A percentile compares a stretch with the other conserved stretches of the same genome.
These are phyloP conservation scores for Cinnamomum micranthum DNA, from an alignment of 164 flowering plant species.

Conservation along the genomic window DNA sequence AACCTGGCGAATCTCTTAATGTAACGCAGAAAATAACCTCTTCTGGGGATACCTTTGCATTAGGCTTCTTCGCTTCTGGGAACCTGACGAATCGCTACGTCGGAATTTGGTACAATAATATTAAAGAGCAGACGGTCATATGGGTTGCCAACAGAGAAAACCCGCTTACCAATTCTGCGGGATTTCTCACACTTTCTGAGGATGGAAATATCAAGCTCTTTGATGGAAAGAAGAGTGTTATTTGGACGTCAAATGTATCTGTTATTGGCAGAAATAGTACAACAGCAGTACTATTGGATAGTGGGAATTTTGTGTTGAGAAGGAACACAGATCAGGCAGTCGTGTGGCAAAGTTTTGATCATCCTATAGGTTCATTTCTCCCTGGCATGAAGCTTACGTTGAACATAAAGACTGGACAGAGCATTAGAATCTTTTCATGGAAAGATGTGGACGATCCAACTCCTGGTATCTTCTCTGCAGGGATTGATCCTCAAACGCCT, in stretches of 20 bases:
- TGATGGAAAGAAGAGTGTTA: neutral
- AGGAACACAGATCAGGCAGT: neutral
- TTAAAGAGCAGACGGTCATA: neutral
- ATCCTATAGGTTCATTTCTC: neutral
- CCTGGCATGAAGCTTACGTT: conserved; percentile 11
- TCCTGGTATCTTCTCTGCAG: neutral
- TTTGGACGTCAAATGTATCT: conserved; percentile 8
- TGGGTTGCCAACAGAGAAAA: conserved; percentile 13
- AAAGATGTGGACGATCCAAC: conserved; percentile 27
- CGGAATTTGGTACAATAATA: conserved; percentile 16
- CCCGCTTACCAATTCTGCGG: conserved; percentile 3
- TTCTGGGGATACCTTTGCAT: neutral
- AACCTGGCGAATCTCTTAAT: neutral
- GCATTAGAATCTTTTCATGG: conserved; percentile 25
- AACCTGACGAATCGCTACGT: conserved; percentile 10
- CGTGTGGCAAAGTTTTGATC: conserved; percentile 8
- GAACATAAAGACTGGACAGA: conserved; percentile 13
- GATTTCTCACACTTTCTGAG: neutral
- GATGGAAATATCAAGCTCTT: conserved; percentile 1
- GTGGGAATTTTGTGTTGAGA: conserved; percentile 1
- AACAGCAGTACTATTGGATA: conserved; percentile 2
- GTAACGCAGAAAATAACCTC: neutral
- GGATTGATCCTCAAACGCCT: conserved; percentile 1
- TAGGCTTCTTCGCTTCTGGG: conserved; percentile 11
- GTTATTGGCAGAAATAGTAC: neutral